Percentiles rank a stretch among this genome's conserved stretches.
phyloP scores from a whole-genome alignment of 305 asterid species.

The Fraxinus paxiana region DNA sequence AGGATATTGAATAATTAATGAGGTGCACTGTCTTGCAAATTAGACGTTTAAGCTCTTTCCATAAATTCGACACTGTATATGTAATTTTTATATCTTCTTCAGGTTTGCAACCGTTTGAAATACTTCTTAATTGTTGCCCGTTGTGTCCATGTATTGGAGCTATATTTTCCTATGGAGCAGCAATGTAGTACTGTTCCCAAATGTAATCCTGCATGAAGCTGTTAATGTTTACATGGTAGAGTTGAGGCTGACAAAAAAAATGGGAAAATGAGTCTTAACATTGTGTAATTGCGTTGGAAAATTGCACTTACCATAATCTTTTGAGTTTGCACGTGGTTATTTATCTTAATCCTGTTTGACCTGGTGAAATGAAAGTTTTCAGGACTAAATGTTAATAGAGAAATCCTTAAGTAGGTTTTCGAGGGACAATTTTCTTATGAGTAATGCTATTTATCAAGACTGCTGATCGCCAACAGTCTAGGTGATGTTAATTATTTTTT shows the following conservation, averaged over 20 bases:
- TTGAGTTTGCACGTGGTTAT: not conserved
- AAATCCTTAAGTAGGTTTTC: not conserved
- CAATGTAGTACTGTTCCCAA: slow-evolving; percentile 16
- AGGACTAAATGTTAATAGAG: not conserved
- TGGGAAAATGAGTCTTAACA: not conserved
- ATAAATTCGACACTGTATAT: slow-evolving; percentile 25
- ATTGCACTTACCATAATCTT: not conserved
- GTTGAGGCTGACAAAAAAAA: slow-evolving; percentile 7
- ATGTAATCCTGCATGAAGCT: slow-evolving; percentile 6
- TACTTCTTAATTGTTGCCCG: slow-evolving; percentile 23
- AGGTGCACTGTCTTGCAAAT: slow-evolving; percentile 32
- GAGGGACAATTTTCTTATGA: not conserved
- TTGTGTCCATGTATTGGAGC: slow-evolving; percentile 30
- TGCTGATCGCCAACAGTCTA: not conserved
- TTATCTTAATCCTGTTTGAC: not conserved
- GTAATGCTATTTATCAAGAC: not conserved
- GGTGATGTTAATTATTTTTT: not conserved
- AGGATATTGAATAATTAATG: slow-evolving; percentile 31
- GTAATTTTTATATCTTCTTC: slow-evolving; percentile 36
- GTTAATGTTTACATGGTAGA: not conserved
- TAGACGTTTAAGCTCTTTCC: slow-evolving; percentile 10
- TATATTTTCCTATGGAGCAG: slow-evolving; percentile 26
- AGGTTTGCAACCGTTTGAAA: slow-evolving; percentile 32
- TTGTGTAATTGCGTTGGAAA: not conserved
- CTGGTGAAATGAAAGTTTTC: not conserved